These are phyloP conservation scores for Diaporthe nobilis DNA, from an alignment of 2,329 filamentous ascomycete genomes.

Conservation along the genomic window DNA sequence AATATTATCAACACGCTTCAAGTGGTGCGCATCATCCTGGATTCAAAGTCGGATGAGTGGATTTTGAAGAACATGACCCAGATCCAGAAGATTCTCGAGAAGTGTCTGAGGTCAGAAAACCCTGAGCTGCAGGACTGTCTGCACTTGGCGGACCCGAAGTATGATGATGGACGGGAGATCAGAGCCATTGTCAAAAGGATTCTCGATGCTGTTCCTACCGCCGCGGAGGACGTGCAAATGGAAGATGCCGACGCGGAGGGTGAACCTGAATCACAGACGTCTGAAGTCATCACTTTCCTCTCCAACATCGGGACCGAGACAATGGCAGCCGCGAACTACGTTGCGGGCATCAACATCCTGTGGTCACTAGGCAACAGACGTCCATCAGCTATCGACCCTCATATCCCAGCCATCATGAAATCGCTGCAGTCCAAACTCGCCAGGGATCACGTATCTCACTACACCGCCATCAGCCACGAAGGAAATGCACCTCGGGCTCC, in stretches of 20 bases:
- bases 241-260: slow-evolving; percentile 86
- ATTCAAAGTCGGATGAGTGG: slow-evolving; percentile 92
- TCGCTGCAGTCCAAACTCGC: slow-evolving; percentile 92
- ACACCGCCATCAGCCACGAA: slow-evolving; percentile 69
- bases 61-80: slow-evolving; percentile 81
- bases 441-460: slow-evolving; percentile 90
- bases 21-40: slow-evolving; percentile 89
- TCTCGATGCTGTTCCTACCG: slow-evolving; percentile 83
- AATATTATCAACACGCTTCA: slow-evolving; percentile 95
- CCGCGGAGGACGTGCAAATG: slow-evolving; percentile 76
- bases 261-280: slow-evolving; percentile 83
- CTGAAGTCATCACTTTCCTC: slow-evolving; percentile 88
- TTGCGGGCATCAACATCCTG: slow-evolving; percentile 91
- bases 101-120: slow-evolving; percentile 88
- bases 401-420: slow-evolving; percentile 92
- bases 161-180: slow-evolving; percentile 78
- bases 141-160: slow-evolving; percentile 79
- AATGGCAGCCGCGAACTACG: slow-evolving; percentile 83
- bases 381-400: slow-evolving; percentile 88
- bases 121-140: slow-evolving; percentile 95
- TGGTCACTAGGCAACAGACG: slow-evolving; percentile 92
- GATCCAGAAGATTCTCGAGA: slow-evolving; percentile 91
- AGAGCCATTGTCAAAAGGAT: slow-evolving; percentile 84
- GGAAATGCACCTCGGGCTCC: slow-evolving; percentile 60
- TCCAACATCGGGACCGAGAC: slow-evolving; percentile 90